Evolutionary conservation across 441 rosid genomes (phyloP).

Genomic region (Erodium chrysanthum): DNA sequence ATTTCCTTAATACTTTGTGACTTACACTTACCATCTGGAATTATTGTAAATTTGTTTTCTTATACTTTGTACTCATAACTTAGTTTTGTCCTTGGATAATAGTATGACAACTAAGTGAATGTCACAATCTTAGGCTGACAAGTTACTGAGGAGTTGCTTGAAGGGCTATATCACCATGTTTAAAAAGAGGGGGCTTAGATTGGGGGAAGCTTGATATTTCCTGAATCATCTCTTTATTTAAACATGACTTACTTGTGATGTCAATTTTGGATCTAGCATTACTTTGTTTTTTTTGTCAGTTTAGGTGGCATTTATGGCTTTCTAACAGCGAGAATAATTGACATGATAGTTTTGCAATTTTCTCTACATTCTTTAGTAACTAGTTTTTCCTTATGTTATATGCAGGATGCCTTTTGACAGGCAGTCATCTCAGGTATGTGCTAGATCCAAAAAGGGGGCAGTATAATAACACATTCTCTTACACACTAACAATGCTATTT

Average conservation of each 20-base stretch:
- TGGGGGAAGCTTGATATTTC: neutral
- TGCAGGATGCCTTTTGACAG: conserved; percentile 56
- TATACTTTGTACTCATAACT: neutral
- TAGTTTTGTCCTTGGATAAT: conserved; percentile 1
- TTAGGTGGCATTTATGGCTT: neutral
- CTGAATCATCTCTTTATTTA: neutral
- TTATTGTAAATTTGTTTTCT: neutral
- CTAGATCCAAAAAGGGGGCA: neutral
- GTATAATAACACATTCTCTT: neutral
- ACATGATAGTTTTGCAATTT: neutral
- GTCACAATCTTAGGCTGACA: neutral
- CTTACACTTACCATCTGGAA: neutral
- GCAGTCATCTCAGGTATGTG: conserved; percentile 63
- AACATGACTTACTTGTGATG: neutral
- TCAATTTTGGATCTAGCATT: neutral
- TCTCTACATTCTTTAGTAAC: conserved; percentile 16
- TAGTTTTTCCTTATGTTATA: conserved; percentile 15
- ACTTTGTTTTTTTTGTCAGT: neutral
- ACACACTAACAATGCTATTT: neutral
- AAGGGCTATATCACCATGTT: neutral
- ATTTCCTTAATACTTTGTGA: neutral
- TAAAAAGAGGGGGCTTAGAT: neutral
- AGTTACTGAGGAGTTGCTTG: neutral
- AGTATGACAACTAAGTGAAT: conserved; percentile 4
- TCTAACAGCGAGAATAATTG: neutral